Base-by-base conservation (phyloP, 2,329 filamentous ascomycete genomes). In the Pleomassaria siparia region DNA sequence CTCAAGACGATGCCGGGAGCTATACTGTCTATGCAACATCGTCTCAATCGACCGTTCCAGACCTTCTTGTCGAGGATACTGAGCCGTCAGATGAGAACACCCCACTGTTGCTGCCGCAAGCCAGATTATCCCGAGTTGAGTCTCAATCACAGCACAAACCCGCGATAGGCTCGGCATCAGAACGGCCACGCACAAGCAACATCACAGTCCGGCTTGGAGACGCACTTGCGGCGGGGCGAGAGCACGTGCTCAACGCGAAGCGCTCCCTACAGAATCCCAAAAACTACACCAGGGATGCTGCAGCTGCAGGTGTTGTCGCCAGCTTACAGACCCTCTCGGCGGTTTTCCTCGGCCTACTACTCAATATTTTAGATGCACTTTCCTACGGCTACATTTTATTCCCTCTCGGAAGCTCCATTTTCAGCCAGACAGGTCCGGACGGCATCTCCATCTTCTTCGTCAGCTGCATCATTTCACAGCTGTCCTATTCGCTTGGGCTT, bases 381-480 rank as follows among this genome's bases (percentile, higher is more conserved):
- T 97, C 92, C 2, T 99, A 99, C 64, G 94, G 88, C 80, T 73
- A 68, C 44, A 96, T 96, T 62, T 74, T 99, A 11, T 99, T 99
- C 57, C 94, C 94, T 0, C 79, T 99, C 0, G 91, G 92, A 6
- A 87, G 89, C 53, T 84, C 89, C 7, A 81, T 96, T 16, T 99
- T 99, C 68, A 83, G 87, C 22, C 81, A 87, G 53, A 82, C 97
- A 6, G 94, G 92, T 1, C 86, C 92, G 0, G 92, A 96, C 47
- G 94, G 94, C 20, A 96, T 99, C 46, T 96, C 94, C 0, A 96
- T 99, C 72, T 99, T 97, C 74, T 99, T 97, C 21, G 89, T 99
- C 58, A 96, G 91, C 78, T 96, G 91, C 47, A 96, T 99, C 54
- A 82, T 97, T 32, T 88, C 94, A 0, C 94, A 99, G 67, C 72